Base-by-base conservation (phyloP, 371 early-diverging fungal species). In the Mortierella sp. region DNA sequence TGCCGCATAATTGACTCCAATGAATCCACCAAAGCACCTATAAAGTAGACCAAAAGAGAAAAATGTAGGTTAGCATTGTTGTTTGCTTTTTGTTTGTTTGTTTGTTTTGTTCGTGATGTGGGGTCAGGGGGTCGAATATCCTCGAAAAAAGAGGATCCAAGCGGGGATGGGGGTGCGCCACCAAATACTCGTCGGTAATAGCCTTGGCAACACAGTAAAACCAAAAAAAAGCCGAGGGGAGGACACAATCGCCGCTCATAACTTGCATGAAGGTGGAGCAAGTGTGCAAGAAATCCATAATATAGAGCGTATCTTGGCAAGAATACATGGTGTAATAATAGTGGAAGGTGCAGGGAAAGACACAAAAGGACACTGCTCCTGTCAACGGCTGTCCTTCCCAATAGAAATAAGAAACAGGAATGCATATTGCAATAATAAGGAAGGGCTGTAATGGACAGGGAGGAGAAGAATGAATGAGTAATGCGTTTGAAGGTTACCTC, bases 1-100 rank as follows among this genome's bases (percentile, higher is more conserved):
- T 18, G 90, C 88, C 12, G 92, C 93, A 81, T 92, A 92, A 65
- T 89, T 89, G 70, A 92, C 88, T 1, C 93, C 93, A 44, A 92
- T 90, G 75, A 93, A 89, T 18, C 90, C 93, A 12, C 91, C 93
- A 73, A 89, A 83, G 74, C 91, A 91, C 70, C 93, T 89, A 73
- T 89, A 70, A 24, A 32, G 46, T 54, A 60, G 8, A 41, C 8
- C 41, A 58, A 49, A 27, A 41, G 60, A 27, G 49, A 35, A 49
- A 27, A 14, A 35, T 49, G 32, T 16, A 27, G 16, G 63, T 60
- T 32, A 60, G 65, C 38, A 8, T 38, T 63, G 38, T 5, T 65
- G 56, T n/a, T n/a, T 56, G 27, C 12, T 27, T 4, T 14, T 60
- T 60, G 60, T 2, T 71, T 43, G 5, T 44, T 44, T 32, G 49